Base-by-base conservation (phyloP, 495 filamentous ascomycete genomes). In the Amorphotheca resinae region DNA sequence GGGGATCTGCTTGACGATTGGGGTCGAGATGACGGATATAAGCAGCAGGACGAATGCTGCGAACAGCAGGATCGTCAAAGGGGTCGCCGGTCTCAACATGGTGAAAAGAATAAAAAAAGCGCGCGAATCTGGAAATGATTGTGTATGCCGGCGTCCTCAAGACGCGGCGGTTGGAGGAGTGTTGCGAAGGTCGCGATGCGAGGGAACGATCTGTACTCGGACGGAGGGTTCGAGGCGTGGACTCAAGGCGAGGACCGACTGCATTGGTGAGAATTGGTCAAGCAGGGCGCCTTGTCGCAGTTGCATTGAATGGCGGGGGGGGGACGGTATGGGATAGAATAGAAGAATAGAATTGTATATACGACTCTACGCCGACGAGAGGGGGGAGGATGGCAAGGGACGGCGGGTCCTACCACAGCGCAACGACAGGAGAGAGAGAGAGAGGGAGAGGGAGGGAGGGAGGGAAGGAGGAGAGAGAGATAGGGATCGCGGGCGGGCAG, bases 1-100 rank as follows among this genome's bases (percentile, higher is more conserved):
- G 1, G 86, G 85, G 23, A 98, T 88, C 9, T 65, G 70, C 52
- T 80, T 80, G 57, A 98, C 77, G 49, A 98, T 84, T 9, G 91
- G 91, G 0, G 87, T 88, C n/a, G 87, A 93, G 16, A 98, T 62
- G 28, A 86, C 83, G n/a, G 87, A 83, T 16, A 98, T 67, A 3
- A 95, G 64, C 16, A 98, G 68, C 22, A 95, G 69, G 38, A 66
- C 79, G 65, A 98, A 96, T 45, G 89, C 87, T 54, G 76, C 67
- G 42, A 93, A 74, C 41, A 95, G 80, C 55, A 96, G 66, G 46
- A 94, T 64, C 50, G 86, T 80, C 57, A 98, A 68, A 46, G 91
- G 89, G 30, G 91, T 98, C 55, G 91, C 91, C 39, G 91, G 91
- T 51, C 89, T 85, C 59, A 96, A 59, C 72, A 76, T 76, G 49